A percentile compares a stretch with the other conserved stretches of the same genome.
Evolutionary conservation across 176 grass and related monocot genomes (phyloP).

Genomic region (Phragmites australis): DNA sequence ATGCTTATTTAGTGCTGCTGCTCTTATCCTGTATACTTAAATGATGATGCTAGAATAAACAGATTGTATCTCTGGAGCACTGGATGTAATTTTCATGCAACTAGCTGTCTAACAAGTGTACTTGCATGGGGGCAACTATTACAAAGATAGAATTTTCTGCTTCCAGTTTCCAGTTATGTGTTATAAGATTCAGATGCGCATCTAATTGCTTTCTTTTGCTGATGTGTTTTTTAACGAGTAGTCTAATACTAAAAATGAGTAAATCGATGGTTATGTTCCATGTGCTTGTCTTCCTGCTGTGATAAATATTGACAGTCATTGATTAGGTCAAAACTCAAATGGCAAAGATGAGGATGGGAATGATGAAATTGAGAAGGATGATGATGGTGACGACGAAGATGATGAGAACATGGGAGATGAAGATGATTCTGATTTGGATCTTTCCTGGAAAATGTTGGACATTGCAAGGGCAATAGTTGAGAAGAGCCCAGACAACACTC

Average conservation of each 20-base stretch:
- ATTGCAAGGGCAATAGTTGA: slow-evolving; percentile 97
- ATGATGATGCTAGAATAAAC: neutral
- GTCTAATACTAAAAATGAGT: neutral
- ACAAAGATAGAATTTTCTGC: neutral
- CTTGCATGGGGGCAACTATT: neutral
- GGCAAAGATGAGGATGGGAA: slow-evolving; percentile 58
- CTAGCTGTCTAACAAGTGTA: neutral
- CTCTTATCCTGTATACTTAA: neutral
- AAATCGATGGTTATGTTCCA: slow-evolving; percentile 4
- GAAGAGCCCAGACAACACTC: slow-evolving; percentile 55
- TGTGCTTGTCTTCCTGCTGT: neutral
- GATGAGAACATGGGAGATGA: slow-evolving; percentile 72
- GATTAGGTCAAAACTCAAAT: slow-evolving; percentile 56
- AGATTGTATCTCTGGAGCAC: neutral
- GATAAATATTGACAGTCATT: slow-evolving; percentile 32
- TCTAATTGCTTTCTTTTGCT: neutral
- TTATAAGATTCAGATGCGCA: neutral
- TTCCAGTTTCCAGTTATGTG: neutral
- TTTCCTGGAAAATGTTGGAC: slow-evolving; percentile 95
- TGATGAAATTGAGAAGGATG: slow-evolving; percentile 64
- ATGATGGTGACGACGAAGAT: slow-evolving; percentile 61
- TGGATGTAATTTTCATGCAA: neutral
- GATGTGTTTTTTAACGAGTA: neutral
- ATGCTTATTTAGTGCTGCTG: neutral
- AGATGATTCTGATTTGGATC: slow-evolving; percentile 97